phyloP scores from a whole-genome alignment of 2,329 filamentous ascomycete species.

The Pseudogymnoascus pannorum region DNA sequence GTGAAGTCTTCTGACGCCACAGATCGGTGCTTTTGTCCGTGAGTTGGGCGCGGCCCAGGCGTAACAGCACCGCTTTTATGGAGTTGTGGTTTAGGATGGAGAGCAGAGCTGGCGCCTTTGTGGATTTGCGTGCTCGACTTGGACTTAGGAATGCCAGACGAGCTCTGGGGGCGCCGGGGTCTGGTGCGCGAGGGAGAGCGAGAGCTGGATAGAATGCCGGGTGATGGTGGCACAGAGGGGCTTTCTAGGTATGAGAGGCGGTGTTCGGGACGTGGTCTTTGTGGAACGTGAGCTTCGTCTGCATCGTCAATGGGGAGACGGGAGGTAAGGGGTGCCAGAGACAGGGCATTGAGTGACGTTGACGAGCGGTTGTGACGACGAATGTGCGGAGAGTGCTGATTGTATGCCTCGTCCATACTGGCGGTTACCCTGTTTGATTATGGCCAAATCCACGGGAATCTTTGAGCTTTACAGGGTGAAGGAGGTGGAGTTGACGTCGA shows the following conservation, averaged over 20 bases:
- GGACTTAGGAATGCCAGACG: constrained; percentile 43
- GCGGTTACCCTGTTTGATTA: constrained; percentile 10
- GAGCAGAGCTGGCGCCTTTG: constrained; percentile 29
- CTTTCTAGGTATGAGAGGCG: constrained; percentile 52
- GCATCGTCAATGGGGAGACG: constrained; percentile 51
- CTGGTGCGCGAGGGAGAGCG: constrained; percentile 35
- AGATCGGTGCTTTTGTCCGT: constrained; percentile 18
- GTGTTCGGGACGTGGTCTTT: constrained; percentile 31
- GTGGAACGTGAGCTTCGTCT: constrained; percentile 35
- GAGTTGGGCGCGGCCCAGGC: constrained; percentile 16
- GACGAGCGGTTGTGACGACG: constrained; percentile 52
- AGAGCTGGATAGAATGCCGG: constrained; percentile 52
- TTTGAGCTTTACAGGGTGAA: background rate
- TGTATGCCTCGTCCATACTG: constrained; percentile 53
- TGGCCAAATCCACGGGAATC: background rate
- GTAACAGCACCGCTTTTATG: constrained; percentile 21
- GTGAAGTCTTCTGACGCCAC: constrained; percentile 21
- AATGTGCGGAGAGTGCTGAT: constrained; percentile 49
- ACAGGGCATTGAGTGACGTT: constrained; percentile 52
- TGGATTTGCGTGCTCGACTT: constrained; percentile 50
- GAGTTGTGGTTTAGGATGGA: constrained; percentile 19
- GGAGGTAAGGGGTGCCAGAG: constrained; percentile 56
- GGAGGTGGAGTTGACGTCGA: constrained; percentile 4
- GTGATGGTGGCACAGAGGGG: constrained; percentile 57
- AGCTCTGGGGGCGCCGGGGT: constrained; percentile 31